Conservation (phyloP, 73 alveolate species). For the Paramecium sexaurelia region DNA sequence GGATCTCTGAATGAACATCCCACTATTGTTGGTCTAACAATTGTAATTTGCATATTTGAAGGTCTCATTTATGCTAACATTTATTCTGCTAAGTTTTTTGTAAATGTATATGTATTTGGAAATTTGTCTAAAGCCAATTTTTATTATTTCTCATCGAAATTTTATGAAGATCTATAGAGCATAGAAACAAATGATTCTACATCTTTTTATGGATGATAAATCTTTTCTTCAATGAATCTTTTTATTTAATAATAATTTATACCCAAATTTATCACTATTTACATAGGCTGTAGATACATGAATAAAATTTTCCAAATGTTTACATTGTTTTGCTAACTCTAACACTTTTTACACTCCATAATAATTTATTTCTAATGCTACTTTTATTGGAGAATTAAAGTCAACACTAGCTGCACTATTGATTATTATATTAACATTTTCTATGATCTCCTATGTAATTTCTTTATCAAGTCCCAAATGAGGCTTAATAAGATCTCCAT, state of each 20-base stretch:
- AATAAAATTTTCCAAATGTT: constrained; percentile 70
- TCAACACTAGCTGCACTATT: constrained; percentile 86
- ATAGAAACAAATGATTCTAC: neutral
- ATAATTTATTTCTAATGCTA: constrained; percentile 79
- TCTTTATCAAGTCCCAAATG: constrained; percentile 73
- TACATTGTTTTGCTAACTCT: constrained; percentile 76
- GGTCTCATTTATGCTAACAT: constrained; percentile 73
- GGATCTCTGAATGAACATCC: constrained; percentile 88
- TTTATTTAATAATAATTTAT: neutral
- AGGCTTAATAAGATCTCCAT: constrained; percentile 67
- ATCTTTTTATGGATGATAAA: constrained; percentile 36
- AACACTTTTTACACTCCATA: constrained; percentile 77
- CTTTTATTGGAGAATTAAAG: constrained; percentile 75
- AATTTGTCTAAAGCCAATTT: constrained; percentile 74
- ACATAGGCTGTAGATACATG: constrained; percentile 82
- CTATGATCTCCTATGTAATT: constrained; percentile 55
- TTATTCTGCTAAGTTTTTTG: constrained; percentile 86
- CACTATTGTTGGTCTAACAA: constrained; percentile 87
- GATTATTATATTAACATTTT: constrained; percentile 75
- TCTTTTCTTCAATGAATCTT: constrained; percentile 36
- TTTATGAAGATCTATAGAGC: neutral
- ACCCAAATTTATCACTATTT: constrained; percentile 78
- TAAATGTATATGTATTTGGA: constrained; percentile 92
- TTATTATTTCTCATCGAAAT: constrained; percentile 9
- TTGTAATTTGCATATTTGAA: constrained; percentile 72